Evolutionary conservation across 495 filamentous ascomycete species (phyloP).

Genomic region (Aspergillus baeticus): DNA sequence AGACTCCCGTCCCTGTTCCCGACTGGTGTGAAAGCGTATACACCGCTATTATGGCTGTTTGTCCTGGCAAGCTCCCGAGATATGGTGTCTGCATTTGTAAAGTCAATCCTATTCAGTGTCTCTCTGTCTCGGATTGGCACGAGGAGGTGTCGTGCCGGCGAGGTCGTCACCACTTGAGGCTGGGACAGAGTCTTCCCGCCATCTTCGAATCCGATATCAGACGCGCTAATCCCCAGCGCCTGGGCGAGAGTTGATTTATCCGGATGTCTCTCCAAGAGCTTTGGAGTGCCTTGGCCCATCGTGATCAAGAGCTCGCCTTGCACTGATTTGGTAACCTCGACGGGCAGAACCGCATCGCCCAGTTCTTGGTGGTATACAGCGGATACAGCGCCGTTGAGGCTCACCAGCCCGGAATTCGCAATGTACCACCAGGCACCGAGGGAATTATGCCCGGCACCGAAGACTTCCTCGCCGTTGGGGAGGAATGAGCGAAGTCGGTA

Average conservation of each 20-base stretch:
- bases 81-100: no score
- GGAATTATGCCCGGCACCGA: constrained; percentile 19
- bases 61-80: no score
- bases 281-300: constrained; percentile 8
- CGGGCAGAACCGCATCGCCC: no score
- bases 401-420: constrained; percentile 6
- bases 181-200: not conserved
- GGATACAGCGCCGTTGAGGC: not conserved
- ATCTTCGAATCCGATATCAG: not conserved
- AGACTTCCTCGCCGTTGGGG: constrained; percentile 20
- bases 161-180: constrained; percentile 16
- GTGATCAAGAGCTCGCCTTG: constrained; percentile 3
- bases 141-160: constrained; percentile 18
- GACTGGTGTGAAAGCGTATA: no score
- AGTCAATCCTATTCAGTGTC: not conserved
- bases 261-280: constrained; percentile 13
- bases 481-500: constrained; percentile 19
- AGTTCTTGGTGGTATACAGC: no score
- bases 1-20: not conserved
- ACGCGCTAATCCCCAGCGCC: constrained; percentile 1
- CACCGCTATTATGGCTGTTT: no score
- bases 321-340: not conserved
- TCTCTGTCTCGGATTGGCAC: constrained; percentile 11
- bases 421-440: constrained; percentile 23
- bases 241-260: constrained; percentile 4